Percentiles rank a stretch among this genome's conserved stretches.
Evolutionary conservation across 441 rosid genomes (phyloP).

Genomic region (Syzygium malaccense): DNA sequence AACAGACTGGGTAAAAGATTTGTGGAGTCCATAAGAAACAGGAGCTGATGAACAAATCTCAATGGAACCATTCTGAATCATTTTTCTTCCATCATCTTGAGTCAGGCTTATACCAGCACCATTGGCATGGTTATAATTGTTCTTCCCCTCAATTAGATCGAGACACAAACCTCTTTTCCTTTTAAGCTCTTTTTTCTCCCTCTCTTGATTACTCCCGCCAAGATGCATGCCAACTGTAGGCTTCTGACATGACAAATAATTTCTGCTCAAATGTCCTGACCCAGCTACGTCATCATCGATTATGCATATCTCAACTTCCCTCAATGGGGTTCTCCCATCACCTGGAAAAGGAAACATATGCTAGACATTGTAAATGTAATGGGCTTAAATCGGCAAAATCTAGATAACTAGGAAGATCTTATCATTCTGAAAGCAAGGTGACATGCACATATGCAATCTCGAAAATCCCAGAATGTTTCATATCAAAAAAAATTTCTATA

Average conservation of each 20-base stretch:
- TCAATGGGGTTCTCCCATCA: neutral
- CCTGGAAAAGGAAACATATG: neutral
- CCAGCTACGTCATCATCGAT: neutral
- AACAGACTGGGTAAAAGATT: neutral
- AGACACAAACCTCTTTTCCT: neutral
- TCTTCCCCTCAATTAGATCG: neutral
- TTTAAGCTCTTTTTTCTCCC: neutral
- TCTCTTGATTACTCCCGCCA: neutral
- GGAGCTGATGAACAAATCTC: neutral
- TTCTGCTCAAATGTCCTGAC: neutral
- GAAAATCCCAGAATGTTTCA: neutral
- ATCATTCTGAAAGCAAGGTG: neutral
- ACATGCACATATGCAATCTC: neutral
- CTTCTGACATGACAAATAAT: neutral
- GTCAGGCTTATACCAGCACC: neutral
- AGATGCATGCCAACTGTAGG: neutral
- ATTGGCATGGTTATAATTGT: neutral
- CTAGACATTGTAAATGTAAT: neutral
- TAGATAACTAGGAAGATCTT: neutral
- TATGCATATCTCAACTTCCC: neutral
- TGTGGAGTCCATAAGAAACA: neutral
- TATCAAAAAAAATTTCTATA: neutral
- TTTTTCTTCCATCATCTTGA: neutral
- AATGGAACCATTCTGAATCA: neutral
- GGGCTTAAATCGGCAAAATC: neutral